Evolutionary conservation across 345 rosid species (phyloP).

Genomic region (Geranium rotundifolium): DNA sequence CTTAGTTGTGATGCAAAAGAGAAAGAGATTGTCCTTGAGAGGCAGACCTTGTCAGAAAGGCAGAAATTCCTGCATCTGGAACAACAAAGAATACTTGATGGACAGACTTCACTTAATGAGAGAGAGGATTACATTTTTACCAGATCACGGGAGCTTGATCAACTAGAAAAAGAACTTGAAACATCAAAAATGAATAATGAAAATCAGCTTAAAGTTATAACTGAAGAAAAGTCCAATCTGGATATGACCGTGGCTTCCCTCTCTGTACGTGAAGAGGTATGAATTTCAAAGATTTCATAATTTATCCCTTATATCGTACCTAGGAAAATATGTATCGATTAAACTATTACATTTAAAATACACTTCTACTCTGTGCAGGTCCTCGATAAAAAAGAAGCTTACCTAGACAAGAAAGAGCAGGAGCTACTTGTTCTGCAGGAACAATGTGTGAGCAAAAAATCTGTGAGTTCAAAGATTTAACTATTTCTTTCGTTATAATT

Average conservation of each 20-base stretch:
- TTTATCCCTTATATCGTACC: background rate
- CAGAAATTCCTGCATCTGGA: constrained; percentile 63
- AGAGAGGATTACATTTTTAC: constrained; percentile 69
- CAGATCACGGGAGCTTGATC: constrained; percentile 58
- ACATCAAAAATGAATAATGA: constrained; percentile 39
- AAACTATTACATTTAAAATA: constrained; percentile 6
- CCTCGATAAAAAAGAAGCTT: constrained; percentile 44
- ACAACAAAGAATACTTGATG: constrained; percentile 67
- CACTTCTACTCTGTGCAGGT: constrained; percentile 29
- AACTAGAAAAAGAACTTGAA: constrained; percentile 45
- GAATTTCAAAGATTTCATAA: constrained; percentile 2
- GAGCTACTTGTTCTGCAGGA: constrained; percentile 60
- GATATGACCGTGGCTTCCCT: constrained; percentile 39
- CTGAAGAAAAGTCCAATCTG: constrained; percentile 43
- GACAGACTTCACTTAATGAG: constrained; percentile 60
- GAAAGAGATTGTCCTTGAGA: constrained; percentile 48
- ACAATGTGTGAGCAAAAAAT: constrained; percentile 59
- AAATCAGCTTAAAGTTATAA: constrained; percentile 41
- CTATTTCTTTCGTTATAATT: background rate
- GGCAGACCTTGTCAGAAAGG: constrained; percentile 64
- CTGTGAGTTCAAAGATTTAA: constrained; percentile 37
- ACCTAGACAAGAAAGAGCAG: constrained; percentile 53
- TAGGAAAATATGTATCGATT: background rate
- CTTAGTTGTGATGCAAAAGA: constrained; percentile 79
- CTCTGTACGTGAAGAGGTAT: constrained; percentile 71